Evolutionary conservation across 2,329 filamentous ascomycete species (phyloP), one percentile per base, ranked within the genome.

Genomic region (Aspergillus novoparasiticus): DNA sequence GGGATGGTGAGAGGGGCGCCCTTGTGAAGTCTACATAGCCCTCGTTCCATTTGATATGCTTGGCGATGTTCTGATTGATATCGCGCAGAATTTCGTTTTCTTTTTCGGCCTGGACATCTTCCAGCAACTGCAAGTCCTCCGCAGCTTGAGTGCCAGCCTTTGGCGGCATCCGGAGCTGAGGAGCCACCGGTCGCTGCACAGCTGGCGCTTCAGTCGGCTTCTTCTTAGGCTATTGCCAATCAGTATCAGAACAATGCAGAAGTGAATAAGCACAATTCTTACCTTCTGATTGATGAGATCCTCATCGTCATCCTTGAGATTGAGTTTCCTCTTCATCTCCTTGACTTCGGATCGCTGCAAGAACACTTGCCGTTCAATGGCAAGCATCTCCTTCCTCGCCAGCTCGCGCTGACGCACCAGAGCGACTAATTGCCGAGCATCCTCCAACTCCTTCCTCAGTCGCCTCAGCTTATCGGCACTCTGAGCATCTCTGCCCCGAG

Each of bases 221-320:
- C 74, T 89, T 88, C 80, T 92, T 93, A 73, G 90, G 90, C 69
- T 91, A 87, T 83, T 77, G 64, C 64, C 65, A 65, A 64, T 78
- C 66, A 78, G 80, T 82, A 69, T 71, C 71, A 68, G 63, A 71
- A 65, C 80, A 77, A 36, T 72, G 72, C 41, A 4, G 5, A 14
- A 75, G 71, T 57, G 77, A 16, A 32, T 53, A 51, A 45, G 58
- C 36, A 58, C 46, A 19, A 28, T 61, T 75, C 86, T 78, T 83
- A 94, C 92, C 87, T 95, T 96, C 78, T 95, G 92, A 81, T 96
- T 96, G 81, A 97, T 89, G 73, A 97, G 86, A 76, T 97, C 93
- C 72, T 98, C 94, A 73, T 98, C 95, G 73, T 96, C 92, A 70
- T 88, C 89, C 81, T 95, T 96, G 83, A 98, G 94, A 71, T 90